Evolutionary conservation across 73 alveolate species (phyloP), one percentile per base, ranked within the genome.

Genomic region (Strombidium stylifer): DNA sequence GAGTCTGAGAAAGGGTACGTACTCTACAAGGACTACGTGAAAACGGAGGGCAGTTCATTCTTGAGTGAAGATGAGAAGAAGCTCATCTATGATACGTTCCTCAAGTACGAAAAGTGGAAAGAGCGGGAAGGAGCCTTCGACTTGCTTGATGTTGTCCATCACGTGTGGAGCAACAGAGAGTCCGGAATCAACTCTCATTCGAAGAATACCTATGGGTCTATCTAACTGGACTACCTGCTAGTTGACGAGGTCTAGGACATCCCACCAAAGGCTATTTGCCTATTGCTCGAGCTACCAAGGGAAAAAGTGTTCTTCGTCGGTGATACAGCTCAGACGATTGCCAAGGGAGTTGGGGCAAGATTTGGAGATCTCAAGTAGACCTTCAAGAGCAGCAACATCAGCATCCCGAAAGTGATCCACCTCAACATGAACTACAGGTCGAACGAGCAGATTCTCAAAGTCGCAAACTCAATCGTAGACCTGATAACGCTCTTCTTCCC

Each of bases 261-360:
- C 15, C 73, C 98, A 7, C 86, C 75, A 20, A 82, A 85, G 24
- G 65, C 93, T 20, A 55, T 91, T 26, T 39, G 45, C 8, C 55
- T 87, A 10, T 51, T 91, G 12, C 56, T 88, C 26, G 42, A 56
- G 31, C 67, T 87, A 0, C 76, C 93, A 1, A 69, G 85, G 42
- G 52, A 62, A 30, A 89, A 83, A 10, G 73, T 91, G 8, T 82
- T 91, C 75, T 87, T 91, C 59, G 69, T 91, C 20, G 98, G 98
- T 34, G 98, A 91, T 50, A 87, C 98, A 25, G 96, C 98, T 23
- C 74, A 91, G 32, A 91, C 92, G 16, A 87, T 91, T n/a, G 98
- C 98, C 12, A 86, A 73, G 69, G 98, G 98, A 18, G 98, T 91
- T 27, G 96, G 96, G 15, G 87, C 91, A 42, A 69, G 94, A 57